Evolutionary conservation across 1,284 basidiomycete genomes (phyloP).

Genomic region (Ceratobasidium sp.): DNA sequence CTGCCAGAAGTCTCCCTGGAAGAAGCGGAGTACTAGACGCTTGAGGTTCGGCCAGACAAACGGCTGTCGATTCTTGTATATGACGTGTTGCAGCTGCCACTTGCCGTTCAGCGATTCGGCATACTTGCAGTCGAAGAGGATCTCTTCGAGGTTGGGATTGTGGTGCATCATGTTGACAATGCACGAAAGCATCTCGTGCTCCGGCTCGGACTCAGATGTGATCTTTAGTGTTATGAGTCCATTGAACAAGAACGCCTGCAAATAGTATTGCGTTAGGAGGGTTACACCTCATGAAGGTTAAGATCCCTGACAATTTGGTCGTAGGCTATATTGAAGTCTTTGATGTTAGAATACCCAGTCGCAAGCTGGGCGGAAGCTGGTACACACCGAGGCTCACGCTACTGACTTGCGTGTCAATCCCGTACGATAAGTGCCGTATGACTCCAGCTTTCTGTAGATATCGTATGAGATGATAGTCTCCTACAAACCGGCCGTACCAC

Average conservation of each 20-base stretch:
- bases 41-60: slow-evolving; percentile 37
- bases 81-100: slow-evolving; percentile 21
- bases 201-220: slow-evolving; percentile 30
- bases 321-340: background rate
- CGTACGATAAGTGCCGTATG: slow-evolving; percentile 20
- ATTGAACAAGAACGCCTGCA: slow-evolving; percentile 22
- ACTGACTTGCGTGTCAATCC: slow-evolving; percentile 23
- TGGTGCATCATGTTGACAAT: slow-evolving; percentile 14
- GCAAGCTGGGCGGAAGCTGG: too few relatives aligned
- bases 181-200: background rate
- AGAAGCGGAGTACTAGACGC: slow-evolving; percentile 21
- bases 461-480: slow-evolving; percentile 26
- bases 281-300: background rate
- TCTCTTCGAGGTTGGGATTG: slow-evolving; percentile 6
- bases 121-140: slow-evolving; percentile 35
- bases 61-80: slow-evolving; percentile 2
- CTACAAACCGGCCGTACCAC: slow-evolving; percentile 39
- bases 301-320: background rate
- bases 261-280: background rate
- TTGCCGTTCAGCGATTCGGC: slow-evolving; percentile 25
- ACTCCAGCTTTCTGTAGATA: slow-evolving; percentile 20
- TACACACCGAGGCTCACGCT: slow-evolving; percentile 16
- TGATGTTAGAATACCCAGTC: background rate
- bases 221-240: slow-evolving; percentile 9
- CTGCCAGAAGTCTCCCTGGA: slow-evolving; percentile 14